Base-by-base conservation (phyloP, 2,329 filamentous ascomycete genomes). In the Hypomyces rosellus region DNA sequence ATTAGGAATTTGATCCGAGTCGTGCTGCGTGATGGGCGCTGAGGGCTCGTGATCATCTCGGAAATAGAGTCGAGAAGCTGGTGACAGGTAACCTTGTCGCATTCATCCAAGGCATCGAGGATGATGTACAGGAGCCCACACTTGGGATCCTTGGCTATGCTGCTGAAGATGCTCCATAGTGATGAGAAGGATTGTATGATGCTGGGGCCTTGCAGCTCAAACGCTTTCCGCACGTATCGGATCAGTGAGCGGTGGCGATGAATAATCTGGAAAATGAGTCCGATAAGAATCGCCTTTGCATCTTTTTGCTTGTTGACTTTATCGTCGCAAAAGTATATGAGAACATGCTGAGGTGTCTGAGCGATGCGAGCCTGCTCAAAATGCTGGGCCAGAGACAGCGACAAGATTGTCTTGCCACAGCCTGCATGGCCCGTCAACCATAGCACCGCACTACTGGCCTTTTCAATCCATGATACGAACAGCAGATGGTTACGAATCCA, bases 51-150 rank as follows among this genome's bases (percentile, higher is more conserved):
- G 5, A 63, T 44, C 34, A 64, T 53, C 5, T 54, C 50, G 13
- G 46, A 38, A 13, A 68, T 61, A 1, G 55, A 49, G 8, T 59
- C 50, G 7, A 68, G 54, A 15, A 69, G 58, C 8, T 57, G 45
- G 4, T 54, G 48, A 45, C 63, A 52, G 13, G 59, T 62, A 30
- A 34, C 22, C 14, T 57, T 53, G 45, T 69, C 67, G 49, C 68
- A 70, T 53, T 70, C 67, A 57, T 71, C 68, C 46, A 72, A 58
- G 5, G 65, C 67, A 50, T 72, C 68, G 25, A 71, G 56, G 15
- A 71, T 64, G 30, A 70, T 50, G 36, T 54, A 62, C 12, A 68
- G 41, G 7, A 59, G 25, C 3, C 62, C 62, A 22, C 46, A 52
- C 40, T 58, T 62, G 4, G 57, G 62, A 45, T 70, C 65, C 5